Conservation (phyloP, 371 early-diverging fungal species). For the Massospora cicadina region DNA sequence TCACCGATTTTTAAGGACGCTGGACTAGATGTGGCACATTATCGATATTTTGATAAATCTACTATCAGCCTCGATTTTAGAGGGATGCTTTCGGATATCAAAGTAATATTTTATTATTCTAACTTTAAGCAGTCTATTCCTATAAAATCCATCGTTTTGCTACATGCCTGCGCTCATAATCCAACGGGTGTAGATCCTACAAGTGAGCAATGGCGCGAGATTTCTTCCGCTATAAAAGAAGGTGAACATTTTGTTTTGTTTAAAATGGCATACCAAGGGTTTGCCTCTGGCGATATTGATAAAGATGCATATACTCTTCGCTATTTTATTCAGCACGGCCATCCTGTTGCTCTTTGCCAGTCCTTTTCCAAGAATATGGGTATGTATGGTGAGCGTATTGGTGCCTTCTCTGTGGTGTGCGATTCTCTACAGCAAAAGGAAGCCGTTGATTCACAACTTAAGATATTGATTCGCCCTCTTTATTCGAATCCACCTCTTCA, state of each 20-base stretch:
- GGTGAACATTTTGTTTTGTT: slow-evolving; percentile 84
- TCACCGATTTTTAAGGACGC: slow-evolving; percentile 81
- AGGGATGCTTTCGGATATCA: slow-evolving; percentile 79
- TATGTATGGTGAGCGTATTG: slow-evolving; percentile 95
- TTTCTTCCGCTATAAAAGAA: slow-evolving; percentile 60
- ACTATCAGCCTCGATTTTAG: slow-evolving; percentile 87
- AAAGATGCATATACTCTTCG: slow-evolving; percentile 90
- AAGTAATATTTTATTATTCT: slow-evolving; percentile 20
- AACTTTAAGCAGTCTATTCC: slow-evolving; percentile 40
- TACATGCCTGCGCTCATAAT: slow-evolving; percentile 98
- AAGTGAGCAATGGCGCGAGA: slow-evolving; percentile 76
- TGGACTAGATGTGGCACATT: slow-evolving; percentile 68
- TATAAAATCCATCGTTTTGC: slow-evolving; percentile 71
- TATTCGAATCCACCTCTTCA: slow-evolving; percentile 95
- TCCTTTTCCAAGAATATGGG: slow-evolving; percentile 98
- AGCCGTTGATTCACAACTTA: slow-evolving; percentile 81
- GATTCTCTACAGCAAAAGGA: slow-evolving; percentile 60
- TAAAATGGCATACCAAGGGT: slow-evolving; percentile 98
- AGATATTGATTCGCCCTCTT: slow-evolving; percentile 89
- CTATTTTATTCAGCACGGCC: slow-evolving; percentile 70
- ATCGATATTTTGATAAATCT: slow-evolving; percentile 86
- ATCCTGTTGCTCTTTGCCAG: slow-evolving; percentile 74
- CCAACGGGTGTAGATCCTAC: slow-evolving; percentile 98
- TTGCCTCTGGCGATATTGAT: slow-evolving; percentile 83
- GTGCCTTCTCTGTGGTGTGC: slow-evolving; percentile 80